Base-by-base conservation (phyloP, 768 basidiomycete species). In the Termitomyces bulborhizus region DNA sequence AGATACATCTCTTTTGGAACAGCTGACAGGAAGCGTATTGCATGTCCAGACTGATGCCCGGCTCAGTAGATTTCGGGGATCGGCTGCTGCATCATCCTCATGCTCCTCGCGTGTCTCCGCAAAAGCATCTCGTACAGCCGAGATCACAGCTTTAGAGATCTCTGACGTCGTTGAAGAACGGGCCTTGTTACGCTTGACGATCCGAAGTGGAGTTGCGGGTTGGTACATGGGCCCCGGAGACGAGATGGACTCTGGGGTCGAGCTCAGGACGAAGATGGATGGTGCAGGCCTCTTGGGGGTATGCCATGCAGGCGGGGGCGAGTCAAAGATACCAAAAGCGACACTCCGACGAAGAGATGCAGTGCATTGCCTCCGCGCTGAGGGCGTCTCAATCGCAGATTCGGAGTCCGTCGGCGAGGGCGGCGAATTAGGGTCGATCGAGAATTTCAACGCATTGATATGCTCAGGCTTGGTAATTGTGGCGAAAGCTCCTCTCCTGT, bases 11-110 rank as follows among this genome's bases (percentile, higher is more conserved):
- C 26, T 18, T 31, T 34, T 50, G 8, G 53, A 57, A 18, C 27
- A 45, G 13, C n/a, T 34, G 40, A 42, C 41, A 39, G 43, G 32
- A 48, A 53, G 34, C 24, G 40, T 42, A 39, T 57, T 44, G 52
- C 58, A 60, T 9, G 59, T 62, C 57, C 53, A 61, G 16, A 62
- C 55, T 11, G 63, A 64, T 24, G 55, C 62, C 21, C 63, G 55
- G 27, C 48, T 54, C 47, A 64, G 60, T 16, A 60, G 40, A 18
- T 60, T 58, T 34, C 63, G 58, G 36, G 63, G 58, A 29, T 49
- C 57, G 11, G 32, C 27, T 2, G 51, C 55, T 12, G 51, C 37
- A 31, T 59, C 54, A n/a, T 55, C 51, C 9, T 51, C 39, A 18
- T 49, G 37, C 8, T 57, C 54, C 13, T 51, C 39, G 8, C 58